Conservation (phyloP, 768 basidiomycete species). For the Holtermannia corniformis region DNA sequence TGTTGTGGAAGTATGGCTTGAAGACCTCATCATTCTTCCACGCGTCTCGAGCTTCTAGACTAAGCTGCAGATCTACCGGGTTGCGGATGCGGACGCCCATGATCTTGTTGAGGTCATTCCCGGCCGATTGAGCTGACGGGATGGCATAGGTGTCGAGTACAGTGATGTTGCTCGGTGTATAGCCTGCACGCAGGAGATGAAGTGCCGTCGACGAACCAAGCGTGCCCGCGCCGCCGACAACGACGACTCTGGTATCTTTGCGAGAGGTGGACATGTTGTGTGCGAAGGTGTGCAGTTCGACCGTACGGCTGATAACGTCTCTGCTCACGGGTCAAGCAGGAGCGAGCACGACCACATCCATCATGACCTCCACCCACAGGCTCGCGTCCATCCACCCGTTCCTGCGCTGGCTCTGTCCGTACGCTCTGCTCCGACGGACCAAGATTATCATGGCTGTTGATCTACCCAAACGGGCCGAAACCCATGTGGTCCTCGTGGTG, state of each 20-base stretch:
- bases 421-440: too few relatives aligned
- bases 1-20: conserved; percentile 24
- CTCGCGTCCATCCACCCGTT: neutral
- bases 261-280: neutral
- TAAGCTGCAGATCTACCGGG: conserved; percentile 14
- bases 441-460: too few relatives aligned
- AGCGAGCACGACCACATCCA: neutral
- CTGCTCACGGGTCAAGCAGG: too few relatives aligned
- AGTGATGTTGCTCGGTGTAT: conserved; percentile 28
- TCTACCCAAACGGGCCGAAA: too few relatives aligned
- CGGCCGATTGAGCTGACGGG: conserved; percentile 28
- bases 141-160: conserved; percentile 27
- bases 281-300: neutral
- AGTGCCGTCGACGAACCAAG: conserved; percentile 39
- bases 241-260: conserved; percentile 4
- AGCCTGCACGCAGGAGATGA: conserved; percentile 33
- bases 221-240: conserved; percentile 37
- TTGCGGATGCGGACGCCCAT: conserved; percentile 4
- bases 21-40: conserved; percentile 36
- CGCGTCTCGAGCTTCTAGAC: conserved; percentile 25
- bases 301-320: neutral
- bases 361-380: neutral
- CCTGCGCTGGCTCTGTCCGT: neutral
- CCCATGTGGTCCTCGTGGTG: too few relatives aligned
- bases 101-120: conserved; percentile 39